phyloP scores from a whole-genome alignment of 2,329 filamentous ascomycete genomes.

The Coniochaeta ligniaria region DNA sequence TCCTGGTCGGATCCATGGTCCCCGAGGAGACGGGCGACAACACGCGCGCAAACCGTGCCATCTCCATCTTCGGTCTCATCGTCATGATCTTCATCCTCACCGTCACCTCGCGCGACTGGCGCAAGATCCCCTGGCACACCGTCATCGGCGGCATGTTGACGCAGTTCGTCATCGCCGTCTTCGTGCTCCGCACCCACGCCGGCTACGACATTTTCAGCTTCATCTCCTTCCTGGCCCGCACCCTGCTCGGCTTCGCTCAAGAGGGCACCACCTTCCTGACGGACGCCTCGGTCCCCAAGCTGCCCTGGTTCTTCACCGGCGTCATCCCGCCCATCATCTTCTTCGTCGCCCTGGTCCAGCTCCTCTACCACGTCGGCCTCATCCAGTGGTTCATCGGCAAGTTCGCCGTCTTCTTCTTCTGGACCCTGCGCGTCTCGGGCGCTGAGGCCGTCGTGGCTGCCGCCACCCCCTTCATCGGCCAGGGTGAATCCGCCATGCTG shows the following conservation, averaged over 20 bases:
- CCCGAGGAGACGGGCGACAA: conserved; percentile 68
- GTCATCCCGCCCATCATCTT: conserved; percentile 93
- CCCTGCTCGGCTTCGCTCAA: conserved; percentile 68
- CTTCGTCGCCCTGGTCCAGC: conserved; percentile 87
- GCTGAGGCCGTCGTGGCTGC: conserved; percentile 91
- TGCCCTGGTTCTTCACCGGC: conserved; percentile 63
- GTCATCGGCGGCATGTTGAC: conserved; percentile 84
- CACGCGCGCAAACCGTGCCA: conserved; percentile 69
- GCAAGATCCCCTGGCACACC: conserved; percentile 61
- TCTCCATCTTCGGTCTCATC: conserved; percentile 71
- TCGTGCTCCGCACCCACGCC: conserved; percentile 72
- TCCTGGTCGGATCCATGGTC: conserved; percentile 72
- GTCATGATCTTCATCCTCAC: conserved; percentile 65
- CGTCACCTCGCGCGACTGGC: conserved; percentile 63
- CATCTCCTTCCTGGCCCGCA: conserved; percentile 66
- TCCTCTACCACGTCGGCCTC: conserved; percentile 73
- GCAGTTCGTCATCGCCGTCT: conserved; percentile 83
- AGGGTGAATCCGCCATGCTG: conserved; percentile 90
- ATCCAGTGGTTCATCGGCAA: conserved; percentile 88
- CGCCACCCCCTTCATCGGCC: conserved; percentile 88
- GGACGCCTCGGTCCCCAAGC: conserved; percentile 28
- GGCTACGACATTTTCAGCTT: conserved; percentile 88
- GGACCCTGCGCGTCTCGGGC: conserved; percentile 77
- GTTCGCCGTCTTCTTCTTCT: conserved; percentile 87
- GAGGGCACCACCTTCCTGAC: conserved; percentile 71